These are phyloP conservation scores for Leccinellum albellum DNA, from an alignment of 768 basidiomycete species.

Conservation along the genomic window DNA sequence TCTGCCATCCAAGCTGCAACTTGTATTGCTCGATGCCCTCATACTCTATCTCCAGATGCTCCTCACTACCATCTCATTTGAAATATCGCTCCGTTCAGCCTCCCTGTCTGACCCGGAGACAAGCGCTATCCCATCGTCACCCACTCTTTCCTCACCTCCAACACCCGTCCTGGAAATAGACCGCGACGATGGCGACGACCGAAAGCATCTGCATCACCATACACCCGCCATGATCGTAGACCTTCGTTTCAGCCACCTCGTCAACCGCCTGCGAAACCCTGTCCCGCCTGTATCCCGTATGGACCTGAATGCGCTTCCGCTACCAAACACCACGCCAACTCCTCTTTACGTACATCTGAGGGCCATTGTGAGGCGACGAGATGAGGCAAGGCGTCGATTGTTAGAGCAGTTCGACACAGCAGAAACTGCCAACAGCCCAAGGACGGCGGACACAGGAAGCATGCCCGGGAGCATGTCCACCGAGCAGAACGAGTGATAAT, in stretches of 20 bases:
- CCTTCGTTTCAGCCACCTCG: slow-evolving; percentile 50
- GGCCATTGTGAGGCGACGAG: slow-evolving; percentile 49
- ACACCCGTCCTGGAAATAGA: slow-evolving; percentile 27
- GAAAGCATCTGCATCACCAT: slow-evolving; percentile 21
- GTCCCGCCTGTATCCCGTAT: slow-evolving; percentile 34
- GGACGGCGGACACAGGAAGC: slow-evolving; percentile 39
- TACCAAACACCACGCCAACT: slow-evolving; percentile 59
- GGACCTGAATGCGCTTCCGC: slow-evolving; percentile 42
- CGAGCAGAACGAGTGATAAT: slow-evolving; percentile 20
- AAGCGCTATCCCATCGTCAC: slow-evolving; percentile 25
- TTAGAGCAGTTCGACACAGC: slow-evolving; percentile 20
- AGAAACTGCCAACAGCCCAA: slow-evolving; percentile 25
- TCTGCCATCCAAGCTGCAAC: slow-evolving; percentile 59
- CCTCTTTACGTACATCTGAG: slow-evolving; percentile 47
- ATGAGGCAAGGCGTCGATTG: slow-evolving; percentile 37
- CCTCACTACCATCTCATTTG: slow-evolving; percentile 67
- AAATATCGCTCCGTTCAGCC: slow-evolving; percentile 42
- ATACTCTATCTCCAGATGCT: slow-evolving; percentile 66
- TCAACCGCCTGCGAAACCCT: slow-evolving; percentile 57
- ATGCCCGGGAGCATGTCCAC: slow-evolving; percentile 31
- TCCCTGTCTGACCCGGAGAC: slow-evolving; percentile 42
- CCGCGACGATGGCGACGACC: slow-evolving; percentile 10
- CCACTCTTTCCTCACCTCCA: slow-evolving; percentile 19
- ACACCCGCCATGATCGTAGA: slow-evolving; percentile 56
- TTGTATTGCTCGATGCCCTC: slow-evolving; percentile 62